phyloP scores from a whole-genome alignment of 768 basidiomycete species.

The Tricholoma sp. region DNA sequence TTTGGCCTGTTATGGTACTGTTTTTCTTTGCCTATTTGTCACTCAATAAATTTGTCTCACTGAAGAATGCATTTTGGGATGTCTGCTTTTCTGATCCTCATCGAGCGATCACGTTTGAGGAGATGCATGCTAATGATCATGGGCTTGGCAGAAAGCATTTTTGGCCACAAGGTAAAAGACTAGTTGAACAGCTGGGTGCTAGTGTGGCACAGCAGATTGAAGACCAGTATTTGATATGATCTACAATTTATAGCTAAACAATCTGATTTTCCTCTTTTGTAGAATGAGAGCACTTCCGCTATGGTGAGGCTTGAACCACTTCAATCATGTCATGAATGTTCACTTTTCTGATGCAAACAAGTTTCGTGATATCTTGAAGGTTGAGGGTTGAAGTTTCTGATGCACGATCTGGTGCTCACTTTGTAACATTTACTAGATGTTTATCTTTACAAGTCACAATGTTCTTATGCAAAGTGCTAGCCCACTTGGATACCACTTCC shows the following conservation, averaged over 20 bases:
- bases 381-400: slow-evolving; percentile 5
- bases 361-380: slow-evolving; percentile 27
- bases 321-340: slow-evolving; percentile 15
- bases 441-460: slow-evolving; percentile 13
- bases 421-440: not conserved
- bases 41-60: not conserved
- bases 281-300: slow-evolving; percentile 20
- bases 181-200: not conserved
- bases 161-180: not conserved
- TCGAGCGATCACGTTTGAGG: slow-evolving; percentile 28
- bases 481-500: slow-evolving; percentile 19
- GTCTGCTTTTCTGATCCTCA: slow-evolving; percentile 27
- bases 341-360: slow-evolving; percentile 27
- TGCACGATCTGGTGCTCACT: not conserved
- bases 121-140: slow-evolving; percentile 20
- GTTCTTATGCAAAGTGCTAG: slow-evolving; percentile 5
- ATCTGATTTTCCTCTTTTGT: not conserved
- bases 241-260: not conserved
- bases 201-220: not conserved
- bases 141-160: not conserved
- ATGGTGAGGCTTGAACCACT: slow-evolving; percentile 28
- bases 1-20: too few species aligned
- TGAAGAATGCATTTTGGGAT: slow-evolving; percentile 35
- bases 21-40: not conserved
- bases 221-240: not conserved